Base-by-base conservation (phyloP, 169 alveolate genomes). In the Eimeria sp. region DNA sequence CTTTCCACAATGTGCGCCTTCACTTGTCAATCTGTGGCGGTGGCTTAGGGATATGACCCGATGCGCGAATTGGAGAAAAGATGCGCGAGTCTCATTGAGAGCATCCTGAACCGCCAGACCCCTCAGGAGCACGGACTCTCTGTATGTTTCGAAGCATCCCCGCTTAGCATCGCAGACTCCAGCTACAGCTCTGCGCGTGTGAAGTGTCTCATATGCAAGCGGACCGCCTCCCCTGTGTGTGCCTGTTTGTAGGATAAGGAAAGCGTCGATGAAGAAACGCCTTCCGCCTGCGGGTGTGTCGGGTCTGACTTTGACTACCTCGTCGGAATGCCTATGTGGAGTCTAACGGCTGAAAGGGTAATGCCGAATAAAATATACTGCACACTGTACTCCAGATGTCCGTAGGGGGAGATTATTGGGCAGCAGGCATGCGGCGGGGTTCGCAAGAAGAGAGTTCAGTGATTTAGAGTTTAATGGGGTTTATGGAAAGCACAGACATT, bases 241-340 rank as follows among this genome's bases (percentile, higher is more conserved):
- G 40, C 27, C 37, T 46, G 87, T 3, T 3, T 4, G 43, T 71
- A 85, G 91, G 78, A 62, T 14, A 85, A 60, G 40, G 91, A 85
- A 62, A 85, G 91, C 60, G 76, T 54, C 62, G 91, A 85, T 40
- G 91, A 85, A 62, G 91, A 85, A 54, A 13, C 78, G 76, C 80
- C 78, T 4, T 58, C 80, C 37, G 91, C 91, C 52, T 85, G 91
- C 52, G 91, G 91, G 9, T 85, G 91, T 62, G 78, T 85, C 20
- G 91, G 91, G 33, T 60, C 91, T 85, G 96, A 96, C 95, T 99
- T 98, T 98, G 99, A 99, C 97, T 99, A 99, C 95, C 97, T 99
- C 91, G 98, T 99, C 62, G 98, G 99, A 62, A 98, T 99, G 99
- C 99, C 99, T 43, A 97, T 99, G 91, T 98, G 99, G 98, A 98